These are phyloP conservation scores for Dalechampia spathulata DNA, from an alignment of 441 rosid species.

Conservation along the genomic window DNA sequence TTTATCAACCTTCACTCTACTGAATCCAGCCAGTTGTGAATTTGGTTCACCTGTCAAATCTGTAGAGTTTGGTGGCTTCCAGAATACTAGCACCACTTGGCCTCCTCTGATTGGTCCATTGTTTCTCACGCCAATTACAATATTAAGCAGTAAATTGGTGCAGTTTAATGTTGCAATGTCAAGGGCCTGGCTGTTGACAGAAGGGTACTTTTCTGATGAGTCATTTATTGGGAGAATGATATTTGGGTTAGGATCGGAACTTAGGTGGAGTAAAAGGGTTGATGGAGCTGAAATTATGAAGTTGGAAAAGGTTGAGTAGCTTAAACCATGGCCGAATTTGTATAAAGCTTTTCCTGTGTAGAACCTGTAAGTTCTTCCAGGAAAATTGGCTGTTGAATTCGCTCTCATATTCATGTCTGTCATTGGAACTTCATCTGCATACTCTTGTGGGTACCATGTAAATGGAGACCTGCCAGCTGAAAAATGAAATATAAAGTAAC, in stretches of 20 bases:
- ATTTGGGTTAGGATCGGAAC: too few relatives aligned
- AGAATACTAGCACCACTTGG: conserved; percentile 12
- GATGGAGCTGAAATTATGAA: conserved; percentile 29
- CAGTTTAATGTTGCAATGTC: conserved; percentile 26
- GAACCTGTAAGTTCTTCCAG: conserved; percentile 46
- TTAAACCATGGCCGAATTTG: conserved; percentile 41
- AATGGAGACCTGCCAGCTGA: conserved; percentile 48
- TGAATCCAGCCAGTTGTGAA: conserved; percentile 31
- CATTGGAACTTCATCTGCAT: conserved; percentile 35
- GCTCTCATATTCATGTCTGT: conserved; percentile 49
- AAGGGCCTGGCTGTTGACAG: conserved; percentile 16
- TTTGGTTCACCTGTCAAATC: conserved; percentile 18
- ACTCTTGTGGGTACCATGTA: conserved; percentile 43
- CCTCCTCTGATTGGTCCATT: conserved; percentile 15
- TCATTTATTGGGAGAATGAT: too few relatives aligned
- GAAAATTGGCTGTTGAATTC: conserved; percentile 23
- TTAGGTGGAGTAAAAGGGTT: conserved; percentile 12
- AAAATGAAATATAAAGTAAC: neutral
- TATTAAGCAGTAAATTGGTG: conserved; percentile 5
- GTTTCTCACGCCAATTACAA: conserved; percentile 28
- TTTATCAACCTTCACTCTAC: conserved; percentile 23
- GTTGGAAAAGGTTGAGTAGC: conserved; percentile 38
- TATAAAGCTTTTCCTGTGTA: conserved; percentile 25
- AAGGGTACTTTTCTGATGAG: too few relatives aligned
- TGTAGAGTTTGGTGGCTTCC: conserved; percentile 1